Percentiles rank a stretch among this genome's conserved stretches.
phyloP scores from a whole-genome alignment of 2,329 filamentous ascomycete genomes.

The Pseudogymnoascus sp. region DNA sequence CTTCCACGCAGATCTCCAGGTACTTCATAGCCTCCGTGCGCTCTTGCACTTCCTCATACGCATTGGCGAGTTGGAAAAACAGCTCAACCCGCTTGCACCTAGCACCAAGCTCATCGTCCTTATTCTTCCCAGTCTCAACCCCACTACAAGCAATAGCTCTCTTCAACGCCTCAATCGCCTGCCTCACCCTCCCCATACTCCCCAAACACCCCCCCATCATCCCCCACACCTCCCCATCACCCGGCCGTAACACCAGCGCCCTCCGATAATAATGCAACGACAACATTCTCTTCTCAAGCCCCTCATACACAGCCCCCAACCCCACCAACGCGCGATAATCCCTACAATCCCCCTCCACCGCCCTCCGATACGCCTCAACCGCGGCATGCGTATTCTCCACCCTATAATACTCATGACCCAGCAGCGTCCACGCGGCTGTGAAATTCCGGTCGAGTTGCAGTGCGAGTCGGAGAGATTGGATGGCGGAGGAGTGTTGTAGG shows the following conservation, averaged over 20 bases:
- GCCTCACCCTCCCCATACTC: neutral
- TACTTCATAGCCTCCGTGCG: neutral
- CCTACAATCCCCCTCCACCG: neutral
- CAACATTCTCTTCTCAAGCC: neutral
- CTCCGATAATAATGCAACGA: neutral
- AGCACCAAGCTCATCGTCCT: neutral
- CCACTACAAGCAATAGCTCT: neutral
- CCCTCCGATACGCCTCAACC: neutral
- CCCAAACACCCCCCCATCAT: neutral
- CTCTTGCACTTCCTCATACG: neutral
- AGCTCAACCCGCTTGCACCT: neutral
- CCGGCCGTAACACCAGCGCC: neutral
- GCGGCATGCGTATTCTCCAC: neutral
- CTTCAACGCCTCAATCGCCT: neutral
- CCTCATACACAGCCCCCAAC: neutral
- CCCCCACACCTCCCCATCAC: neutral
- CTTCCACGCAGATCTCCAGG: neutral
- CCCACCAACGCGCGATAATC: neutral
- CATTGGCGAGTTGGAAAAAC: neutral
- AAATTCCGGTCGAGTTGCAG: neutral
- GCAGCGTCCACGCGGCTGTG: neutral
- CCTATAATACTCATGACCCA: neutral
- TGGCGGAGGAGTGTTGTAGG: slow-evolving; percentile 31
- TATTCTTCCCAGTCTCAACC: neutral
- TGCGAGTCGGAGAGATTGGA: slow-evolving; percentile 31